Evolutionary conservation across 164 flowering plant species (phyloP).

Genomic region (Warburgia ugandensis): DNA sequence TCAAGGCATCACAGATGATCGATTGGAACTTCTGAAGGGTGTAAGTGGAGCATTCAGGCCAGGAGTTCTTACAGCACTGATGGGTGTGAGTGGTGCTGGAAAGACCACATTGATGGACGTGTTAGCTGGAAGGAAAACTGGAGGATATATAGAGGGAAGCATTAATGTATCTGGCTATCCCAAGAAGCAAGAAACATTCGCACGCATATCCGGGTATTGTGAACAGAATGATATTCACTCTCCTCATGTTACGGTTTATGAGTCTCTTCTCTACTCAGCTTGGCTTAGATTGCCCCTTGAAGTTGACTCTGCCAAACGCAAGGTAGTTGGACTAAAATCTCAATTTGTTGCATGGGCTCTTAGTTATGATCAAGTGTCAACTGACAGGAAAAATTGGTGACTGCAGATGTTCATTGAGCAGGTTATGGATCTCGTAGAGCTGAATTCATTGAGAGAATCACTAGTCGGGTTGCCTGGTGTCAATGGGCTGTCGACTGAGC

Average conservation of each 20-base stretch:
- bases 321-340: not conserved
- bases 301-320: conserved; percentile 26
- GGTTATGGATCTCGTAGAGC: conserved; percentile 48
- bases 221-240: conserved; percentile 49
- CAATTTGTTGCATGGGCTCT: not conserved
- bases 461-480: conserved; percentile 41
- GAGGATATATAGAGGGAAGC: conserved; percentile 30
- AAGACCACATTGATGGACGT: conserved; percentile 81
- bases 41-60: conserved; percentile 12
- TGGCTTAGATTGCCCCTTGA: conserved; percentile 45
- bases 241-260: conserved; percentile 41
- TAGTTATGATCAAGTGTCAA: not conserved
- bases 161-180: conserved; percentile 23
- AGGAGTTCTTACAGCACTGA: conserved; percentile 8
- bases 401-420: conserved; percentile 43
- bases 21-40: conserved; percentile 11
- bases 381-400: conserved; percentile 16
- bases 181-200: conserved; percentile 32
- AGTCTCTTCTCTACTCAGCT: conserved; percentile 43
- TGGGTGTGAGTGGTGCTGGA: conserved; percentile 29
- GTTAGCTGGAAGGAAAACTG: conserved; percentile 72
- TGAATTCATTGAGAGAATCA: conserved; percentile 24
- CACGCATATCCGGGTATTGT: conserved; percentile 35
- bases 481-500: conserved; percentile 46
- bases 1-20: conserved; percentile 20